Conservation (phyloP, 2,329 filamentous ascomycete genomes). For the Fusarium acutatum region DNA sequence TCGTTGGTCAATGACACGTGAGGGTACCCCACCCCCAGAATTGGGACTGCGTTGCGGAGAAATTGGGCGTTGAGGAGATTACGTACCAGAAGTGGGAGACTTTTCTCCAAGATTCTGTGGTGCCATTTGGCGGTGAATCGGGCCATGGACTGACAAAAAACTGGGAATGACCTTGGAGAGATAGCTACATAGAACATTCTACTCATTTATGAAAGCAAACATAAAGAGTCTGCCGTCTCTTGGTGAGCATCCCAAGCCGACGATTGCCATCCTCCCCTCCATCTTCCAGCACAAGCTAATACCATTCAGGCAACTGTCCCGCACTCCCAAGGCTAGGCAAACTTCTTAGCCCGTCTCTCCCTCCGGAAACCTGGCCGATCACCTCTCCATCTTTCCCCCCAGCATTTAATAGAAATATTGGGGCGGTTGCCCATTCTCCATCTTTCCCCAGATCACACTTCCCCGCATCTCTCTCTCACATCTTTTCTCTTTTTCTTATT, state of each 20-base stretch:
- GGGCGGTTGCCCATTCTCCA: not conserved
- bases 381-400: not conserved
- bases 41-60: slow-evolving; percentile 6
- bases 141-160: not conserved
- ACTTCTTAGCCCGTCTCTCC: not conserved
- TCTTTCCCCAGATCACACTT: slow-evolving; percentile 7
- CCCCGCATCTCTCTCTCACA: slow-evolving; percentile 8
- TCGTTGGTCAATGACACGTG: not conserved
- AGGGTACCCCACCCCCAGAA: slow-evolving; percentile 8
- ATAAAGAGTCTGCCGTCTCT: not conserved
- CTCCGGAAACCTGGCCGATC: not conserved
- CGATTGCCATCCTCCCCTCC: not conserved
- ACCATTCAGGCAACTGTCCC: not conserved
- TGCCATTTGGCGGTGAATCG: not conserved
- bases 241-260: too few relatives aligned
- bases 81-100: not conserved
- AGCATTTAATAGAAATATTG: slow-evolving; percentile 1
- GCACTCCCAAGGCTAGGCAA: not conserved
- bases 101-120: slow-evolving; percentile 16
- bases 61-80: not conserved
- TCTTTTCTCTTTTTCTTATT: not conserved
- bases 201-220: not conserved
- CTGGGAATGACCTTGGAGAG: fast-evolving
- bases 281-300: not conserved
- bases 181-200: not conserved